These are phyloP conservation scores for Cyclotella distinguenda DNA, from an alignment of 108 stramenopile species.

Conservation along the genomic window DNA sequence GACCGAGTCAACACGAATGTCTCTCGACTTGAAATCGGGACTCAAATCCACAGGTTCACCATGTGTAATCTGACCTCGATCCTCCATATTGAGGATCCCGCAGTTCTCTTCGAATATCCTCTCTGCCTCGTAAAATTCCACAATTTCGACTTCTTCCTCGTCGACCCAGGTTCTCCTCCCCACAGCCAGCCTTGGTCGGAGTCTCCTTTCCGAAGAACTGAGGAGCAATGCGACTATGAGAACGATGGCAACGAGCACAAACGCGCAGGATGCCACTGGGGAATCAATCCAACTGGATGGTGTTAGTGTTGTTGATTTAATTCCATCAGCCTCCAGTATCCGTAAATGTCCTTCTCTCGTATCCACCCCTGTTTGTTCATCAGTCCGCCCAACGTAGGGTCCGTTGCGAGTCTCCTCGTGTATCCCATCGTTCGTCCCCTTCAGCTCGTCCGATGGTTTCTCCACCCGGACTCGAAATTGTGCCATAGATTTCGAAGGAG, in stretches of 20 bases:
- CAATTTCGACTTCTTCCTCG: constrained; percentile 33
- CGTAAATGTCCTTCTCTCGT: no score
- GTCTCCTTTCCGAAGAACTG: neutral
- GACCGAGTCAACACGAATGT: neutral
- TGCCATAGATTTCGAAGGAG: no score
- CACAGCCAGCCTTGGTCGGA: neutral
- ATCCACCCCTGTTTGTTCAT: no score
- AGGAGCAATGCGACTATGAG: constrained; percentile 6
- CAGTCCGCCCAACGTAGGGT: no score
- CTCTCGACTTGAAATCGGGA: neutral
- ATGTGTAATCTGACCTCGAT: neutral
- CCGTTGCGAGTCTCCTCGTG: no score
- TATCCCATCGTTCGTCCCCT: no score
- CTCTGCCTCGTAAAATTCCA: constrained; percentile 40
- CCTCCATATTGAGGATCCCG: no score
- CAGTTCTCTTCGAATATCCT: neutral
- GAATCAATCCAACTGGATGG: neutral
- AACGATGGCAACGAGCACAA: constrained; percentile 1
- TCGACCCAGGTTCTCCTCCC: constrained; percentile 10
- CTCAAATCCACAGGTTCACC: neutral
- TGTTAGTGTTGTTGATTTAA: no score
- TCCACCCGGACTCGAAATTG: no score
- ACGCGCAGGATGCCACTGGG: neutral
- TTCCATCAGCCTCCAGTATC: no score
- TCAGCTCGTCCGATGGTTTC: no score